A percentile compares a stretch with the other conserved stretches of the same genome.
These are phyloP conservation scores for Crithidia brevicula DNA, from an alignment of 208 protist species.

Conservation along the genomic window DNA sequence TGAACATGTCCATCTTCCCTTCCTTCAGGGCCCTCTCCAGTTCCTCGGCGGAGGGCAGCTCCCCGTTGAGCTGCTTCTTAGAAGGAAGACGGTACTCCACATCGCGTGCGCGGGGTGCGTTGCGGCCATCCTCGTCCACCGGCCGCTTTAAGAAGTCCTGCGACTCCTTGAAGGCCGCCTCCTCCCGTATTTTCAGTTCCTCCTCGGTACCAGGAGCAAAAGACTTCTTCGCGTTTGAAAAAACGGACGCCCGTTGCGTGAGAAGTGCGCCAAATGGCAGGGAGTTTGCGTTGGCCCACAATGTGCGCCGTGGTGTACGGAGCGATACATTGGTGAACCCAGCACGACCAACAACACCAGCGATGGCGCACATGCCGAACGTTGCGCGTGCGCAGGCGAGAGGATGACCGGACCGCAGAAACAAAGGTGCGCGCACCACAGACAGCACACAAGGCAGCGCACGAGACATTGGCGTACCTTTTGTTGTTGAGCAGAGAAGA, in stretches of 20 bases:
- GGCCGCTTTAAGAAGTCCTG: constrained; percentile 26
- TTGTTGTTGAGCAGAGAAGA: no score
- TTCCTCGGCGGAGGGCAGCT: constrained; percentile 63
- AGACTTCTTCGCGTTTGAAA: constrained; percentile 41
- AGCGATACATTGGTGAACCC: no score
- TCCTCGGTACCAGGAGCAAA: constrained; percentile 38
- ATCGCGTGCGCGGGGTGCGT: constrained; percentile 24
- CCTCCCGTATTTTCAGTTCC: constrained; percentile 18
- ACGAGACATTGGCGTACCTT: no score
- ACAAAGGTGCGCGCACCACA: no score
- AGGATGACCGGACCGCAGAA: no score
- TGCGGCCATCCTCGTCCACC: constrained; percentile 33
- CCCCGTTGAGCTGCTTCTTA: constrained; percentile 61
- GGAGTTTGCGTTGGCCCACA: no score
- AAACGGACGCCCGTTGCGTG: constrained; percentile 17
- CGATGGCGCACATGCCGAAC: no score
- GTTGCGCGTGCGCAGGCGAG: no score
- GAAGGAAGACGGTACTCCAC: constrained; percentile 52
- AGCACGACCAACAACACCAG: no score
- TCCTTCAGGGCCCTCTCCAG: constrained; percentile 47
- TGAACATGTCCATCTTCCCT: constrained; percentile 42
- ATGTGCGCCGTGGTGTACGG: no score
- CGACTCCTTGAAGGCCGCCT: constrained; percentile 23
- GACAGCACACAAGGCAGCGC: no score
- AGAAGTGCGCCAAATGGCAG: no score